phyloP scores from a whole-genome alignment of 345 rosid genomes.

The Lumnitzera littorea region DNA sequence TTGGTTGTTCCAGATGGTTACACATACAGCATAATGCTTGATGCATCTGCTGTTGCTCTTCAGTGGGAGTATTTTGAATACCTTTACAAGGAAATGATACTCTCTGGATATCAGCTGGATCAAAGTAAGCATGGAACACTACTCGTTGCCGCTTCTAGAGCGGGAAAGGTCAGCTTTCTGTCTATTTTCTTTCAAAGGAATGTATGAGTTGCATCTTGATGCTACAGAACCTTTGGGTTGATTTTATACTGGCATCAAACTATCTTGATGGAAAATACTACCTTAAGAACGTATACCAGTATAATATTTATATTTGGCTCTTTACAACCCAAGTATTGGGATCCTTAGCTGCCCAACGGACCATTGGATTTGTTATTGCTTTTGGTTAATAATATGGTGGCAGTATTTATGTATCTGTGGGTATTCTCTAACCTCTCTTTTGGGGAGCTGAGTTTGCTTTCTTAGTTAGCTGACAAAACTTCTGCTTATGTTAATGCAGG shows the following conservation, averaged over 20 bases:
- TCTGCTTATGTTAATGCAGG: slow-evolving; percentile 35
- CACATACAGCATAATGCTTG: slow-evolving; percentile 79
- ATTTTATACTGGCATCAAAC: too few species aligned
- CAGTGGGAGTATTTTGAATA: slow-evolving; percentile 92
- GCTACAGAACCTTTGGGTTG: too few species aligned
- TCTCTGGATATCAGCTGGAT: slow-evolving; percentile 59
- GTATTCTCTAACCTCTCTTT: neutral
- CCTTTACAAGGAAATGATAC: slow-evolving; percentile 70
- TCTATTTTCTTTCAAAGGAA: neutral
- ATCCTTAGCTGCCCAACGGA: too few species aligned
- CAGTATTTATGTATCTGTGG: too few species aligned
- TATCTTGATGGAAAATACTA: too few species aligned
- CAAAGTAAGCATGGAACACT: slow-evolving; percentile 52
- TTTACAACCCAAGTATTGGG: too few species aligned
- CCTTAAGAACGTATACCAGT: too few species aligned
- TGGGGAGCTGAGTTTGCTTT: neutral
- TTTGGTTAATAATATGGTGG: too few species aligned
- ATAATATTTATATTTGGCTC: too few species aligned
- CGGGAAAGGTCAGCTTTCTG: slow-evolving; percentile 63
- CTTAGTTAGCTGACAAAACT: neutral
- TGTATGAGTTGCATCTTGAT: too few species aligned
- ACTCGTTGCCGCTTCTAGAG: slow-evolving; percentile 71
- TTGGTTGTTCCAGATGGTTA: slow-evolving; percentile 49
- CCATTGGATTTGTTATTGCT: too few species aligned
- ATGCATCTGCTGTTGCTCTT: slow-evolving; percentile 70